A percentile compares a stretch with the other conserved stretches of the same genome.
Conservation (phyloP, 2,329 filamentous ascomycete genomes). For the Sporothrix protearum region DNA sequence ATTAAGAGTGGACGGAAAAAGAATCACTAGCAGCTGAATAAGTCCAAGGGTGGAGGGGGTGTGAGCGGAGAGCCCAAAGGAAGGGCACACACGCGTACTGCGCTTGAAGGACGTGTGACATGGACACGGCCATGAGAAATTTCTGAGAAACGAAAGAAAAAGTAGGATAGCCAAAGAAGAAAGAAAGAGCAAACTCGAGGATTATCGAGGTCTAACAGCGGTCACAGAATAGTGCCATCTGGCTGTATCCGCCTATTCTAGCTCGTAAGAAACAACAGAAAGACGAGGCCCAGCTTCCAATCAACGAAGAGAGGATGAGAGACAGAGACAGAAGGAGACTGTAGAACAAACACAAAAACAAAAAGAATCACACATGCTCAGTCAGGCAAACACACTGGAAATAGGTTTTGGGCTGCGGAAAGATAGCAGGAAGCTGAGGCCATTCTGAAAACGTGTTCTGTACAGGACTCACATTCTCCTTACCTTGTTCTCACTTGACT, state of each 20-base stretch:
- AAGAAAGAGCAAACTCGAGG: not conserved
- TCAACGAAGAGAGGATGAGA: not conserved
- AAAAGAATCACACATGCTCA: not conserved
- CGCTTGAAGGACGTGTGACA: constrained; percentile 4
- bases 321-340: not conserved
- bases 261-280: not conserved
- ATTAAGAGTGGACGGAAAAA: not conserved
- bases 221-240: not conserved
- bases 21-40: not conserved
- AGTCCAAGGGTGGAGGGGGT: not conserved
- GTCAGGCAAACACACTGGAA: not conserved
- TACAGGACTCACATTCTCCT: not conserved
- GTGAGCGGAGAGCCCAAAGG: not conserved
- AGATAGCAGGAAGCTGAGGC: constrained; percentile 9
- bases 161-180: constrained; percentile 1
- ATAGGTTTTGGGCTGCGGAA: constrained; percentile 9
- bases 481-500: not conserved
- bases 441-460: not conserved
- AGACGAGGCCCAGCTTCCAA: not conserved
- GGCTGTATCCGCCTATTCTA: not conserved
- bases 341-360: not conserved
- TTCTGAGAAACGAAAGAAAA: constrained; percentile 6
- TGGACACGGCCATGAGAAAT: not conserved
- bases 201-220: not conserved
- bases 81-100: not conserved